Evolutionary conservation across 176 grass and related monocot species (phyloP), one percentile per base, ranked within the genome.

Genomic region (Oryza australiensis): DNA sequence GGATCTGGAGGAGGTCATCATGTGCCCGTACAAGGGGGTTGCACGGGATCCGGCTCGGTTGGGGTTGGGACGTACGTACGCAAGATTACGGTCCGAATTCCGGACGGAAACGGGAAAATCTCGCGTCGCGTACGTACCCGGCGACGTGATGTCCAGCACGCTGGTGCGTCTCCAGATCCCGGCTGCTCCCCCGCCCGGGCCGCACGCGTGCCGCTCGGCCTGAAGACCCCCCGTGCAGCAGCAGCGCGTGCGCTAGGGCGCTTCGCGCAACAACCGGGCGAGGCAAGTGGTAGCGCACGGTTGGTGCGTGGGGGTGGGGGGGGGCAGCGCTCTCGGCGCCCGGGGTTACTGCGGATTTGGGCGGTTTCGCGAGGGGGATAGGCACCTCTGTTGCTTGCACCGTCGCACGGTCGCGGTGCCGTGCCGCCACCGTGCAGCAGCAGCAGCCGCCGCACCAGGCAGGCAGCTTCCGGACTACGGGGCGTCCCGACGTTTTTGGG

Each of bases 301-400:
- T 33, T 16, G 80, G 27, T 20, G 40, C 41, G 28, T 30, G 12
- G 29, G 46, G 42, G 28, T 2, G 16, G 30, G 12, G 29, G 46
- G 42, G 28, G 1, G 16, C 82, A 80, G 70, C 64, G 71, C 23
- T 23, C 86, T 82, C 72, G 78, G 60, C 34, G 35, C 22, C 3
- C 66, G 82, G 29, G 29, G 48, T 0, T 11, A 5, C 5, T 26
- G 24, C 15, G 74, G 75, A 85, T 88, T 91, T 75, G 89, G 80
- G 66, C 86, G 76, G 92, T 23, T 26, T 38, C 1, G 24, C 13
- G 46, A 69, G 79, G 43, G 86, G 86, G 86, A 94, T 76, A 78
- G 70, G 77, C 63, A 53, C 46, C 45, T 15, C 46, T 14, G 11
- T 49, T 11, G 46, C 46, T 49, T 57, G 75, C 64, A 53, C 5